These are phyloP conservation scores for Hippophae gyantsensis DNA, from an alignment of 306 rosid species.

Conservation along the genomic window DNA sequence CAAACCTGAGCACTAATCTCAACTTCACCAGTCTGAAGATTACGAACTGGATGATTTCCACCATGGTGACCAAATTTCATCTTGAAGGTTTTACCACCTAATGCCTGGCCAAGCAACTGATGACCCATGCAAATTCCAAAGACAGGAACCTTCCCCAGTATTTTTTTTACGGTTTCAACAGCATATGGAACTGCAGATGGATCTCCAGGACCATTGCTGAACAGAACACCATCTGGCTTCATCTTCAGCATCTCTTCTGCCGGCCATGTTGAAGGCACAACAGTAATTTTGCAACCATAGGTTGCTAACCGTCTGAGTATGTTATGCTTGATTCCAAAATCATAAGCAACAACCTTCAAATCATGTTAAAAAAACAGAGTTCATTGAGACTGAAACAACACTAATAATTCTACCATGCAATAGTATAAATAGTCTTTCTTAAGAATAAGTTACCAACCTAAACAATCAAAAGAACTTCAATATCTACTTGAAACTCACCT, in stretches of 20 bases:
- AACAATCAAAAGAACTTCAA: background rate
- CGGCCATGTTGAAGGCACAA: slow-evolving; percentile 86
- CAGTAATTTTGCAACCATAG: slow-evolving; percentile 80
- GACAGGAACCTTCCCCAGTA: slow-evolving; percentile 79
- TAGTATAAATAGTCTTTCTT: too few species aligned
- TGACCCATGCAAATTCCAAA: slow-evolving; percentile 99
- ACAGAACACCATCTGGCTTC: slow-evolving; percentile 83
- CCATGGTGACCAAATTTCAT: slow-evolving; percentile 99
- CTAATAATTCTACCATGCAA: too few species aligned
- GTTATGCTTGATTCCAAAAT: slow-evolving; percentile 92
- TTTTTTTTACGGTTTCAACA: slow-evolving; percentile 69
- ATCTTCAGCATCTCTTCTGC: slow-evolving; percentile 70
- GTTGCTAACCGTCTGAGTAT: slow-evolving; percentile 86
- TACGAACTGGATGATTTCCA: slow-evolving; percentile 95
- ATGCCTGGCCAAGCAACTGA: slow-evolving; percentile 89
- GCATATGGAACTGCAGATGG: slow-evolving; percentile 98
- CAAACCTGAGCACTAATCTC: slow-evolving; percentile 94
- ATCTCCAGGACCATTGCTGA: slow-evolving; percentile 97
- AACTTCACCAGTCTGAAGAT: slow-evolving; percentile 54
- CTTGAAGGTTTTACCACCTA: slow-evolving; percentile 88
- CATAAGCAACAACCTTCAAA: slow-evolving; percentile 79
- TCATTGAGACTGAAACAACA: background rate
- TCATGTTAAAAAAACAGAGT: slow-evolving; percentile 10
- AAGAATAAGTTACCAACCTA: slow-evolving; percentile 1
- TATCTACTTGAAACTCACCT: slow-evolving; percentile 30